Conservation (phyloP, 345 rosid genomes). For the Excoecaria cochinchinensis region DNA sequence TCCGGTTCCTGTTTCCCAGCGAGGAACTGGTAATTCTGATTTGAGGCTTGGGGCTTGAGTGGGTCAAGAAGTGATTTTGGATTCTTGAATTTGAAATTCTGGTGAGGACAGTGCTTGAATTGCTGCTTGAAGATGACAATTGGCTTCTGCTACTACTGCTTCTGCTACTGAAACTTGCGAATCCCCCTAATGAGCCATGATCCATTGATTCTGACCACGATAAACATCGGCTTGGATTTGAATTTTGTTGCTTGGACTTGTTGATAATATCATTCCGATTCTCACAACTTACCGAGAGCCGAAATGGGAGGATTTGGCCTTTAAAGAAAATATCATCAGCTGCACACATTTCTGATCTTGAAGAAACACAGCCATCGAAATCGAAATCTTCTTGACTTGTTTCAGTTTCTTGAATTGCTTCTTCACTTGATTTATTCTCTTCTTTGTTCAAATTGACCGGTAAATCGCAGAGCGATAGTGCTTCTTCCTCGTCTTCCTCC, state of each 20-base stretch:
- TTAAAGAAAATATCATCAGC: constrained; percentile 76
- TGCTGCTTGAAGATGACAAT: constrained; percentile 27
- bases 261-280: constrained; percentile 21
- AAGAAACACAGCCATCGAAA: constrained; percentile 45
- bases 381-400: constrained; percentile 48
- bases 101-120: background rate
- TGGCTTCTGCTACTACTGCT: constrained; percentile 47
- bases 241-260: constrained; percentile 10
- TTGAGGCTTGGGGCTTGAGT: constrained; percentile 81
- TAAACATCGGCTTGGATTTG: constrained; percentile 23
- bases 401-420: constrained; percentile 22
- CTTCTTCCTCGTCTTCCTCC: constrained; percentile 56
- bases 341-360: constrained; percentile 57
- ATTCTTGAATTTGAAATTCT: constrained; percentile 34
- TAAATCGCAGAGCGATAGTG: constrained; percentile 66
- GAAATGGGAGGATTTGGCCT: constrained; percentile 68
- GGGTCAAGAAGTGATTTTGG: constrained; percentile 46
- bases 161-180: constrained; percentile 41
- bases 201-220: constrained; percentile 63
- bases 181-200: constrained; percentile 24
- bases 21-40: constrained; percentile 42
- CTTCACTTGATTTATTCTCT: constrained; percentile 21
- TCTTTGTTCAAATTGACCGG: constrained; percentile 40
- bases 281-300: constrained; percentile 60
- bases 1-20: constrained; percentile 37